Conservation (phyloP, 129 eudicot species). For the Dittrichia graveolens region DNA sequence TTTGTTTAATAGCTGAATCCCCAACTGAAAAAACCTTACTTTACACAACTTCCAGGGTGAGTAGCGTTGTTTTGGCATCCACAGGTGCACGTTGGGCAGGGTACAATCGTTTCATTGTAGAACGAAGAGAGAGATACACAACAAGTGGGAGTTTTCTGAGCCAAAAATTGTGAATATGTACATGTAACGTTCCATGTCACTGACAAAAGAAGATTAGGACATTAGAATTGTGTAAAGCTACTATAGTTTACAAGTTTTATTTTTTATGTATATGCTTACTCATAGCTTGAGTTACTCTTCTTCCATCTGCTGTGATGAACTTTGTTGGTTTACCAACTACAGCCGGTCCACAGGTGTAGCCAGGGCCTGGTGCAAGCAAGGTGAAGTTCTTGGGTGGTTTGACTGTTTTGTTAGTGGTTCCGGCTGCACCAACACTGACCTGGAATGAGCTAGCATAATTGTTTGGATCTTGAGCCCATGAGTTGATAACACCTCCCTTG, state of each 20-base stretch:
- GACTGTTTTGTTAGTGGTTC: constrained; percentile 86
- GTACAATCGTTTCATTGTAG: constrained; percentile 85
- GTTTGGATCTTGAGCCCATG: constrained; percentile 84
- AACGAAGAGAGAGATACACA: constrained; percentile 94
- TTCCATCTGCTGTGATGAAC: constrained; percentile 61
- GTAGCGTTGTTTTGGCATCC: constrained; percentile 79
- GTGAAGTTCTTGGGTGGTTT: constrained; percentile 84
- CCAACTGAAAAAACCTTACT: constrained; percentile 45
- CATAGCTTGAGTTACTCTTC: constrained; percentile 93
- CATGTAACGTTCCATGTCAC: constrained; percentile 99
- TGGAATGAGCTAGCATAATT: constrained; percentile 83
- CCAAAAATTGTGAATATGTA: constrained; percentile 90
- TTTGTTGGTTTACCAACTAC: constrained; percentile 70
- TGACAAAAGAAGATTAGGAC: constrained; percentile 34
- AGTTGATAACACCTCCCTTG: constrained; percentile 87
- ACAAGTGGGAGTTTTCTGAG: constrained; percentile 90
- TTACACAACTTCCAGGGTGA: constrained; percentile 84
- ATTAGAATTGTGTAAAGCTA: constrained; percentile 16
- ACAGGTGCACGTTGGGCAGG: constrained; percentile 93
- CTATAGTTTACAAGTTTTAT: not conserved
- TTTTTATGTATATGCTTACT: constrained; percentile 53
- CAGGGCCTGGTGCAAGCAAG: constrained; percentile 85
- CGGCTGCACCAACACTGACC: constrained; percentile 84
- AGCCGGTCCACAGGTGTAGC: constrained; percentile 94
- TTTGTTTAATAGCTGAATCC: not conserved